Percentiles rank a stretch among this genome's conserved stretches.
Conservation (phyloP, 768 basidiomycete species). For the Strobilomyces confusus region DNA sequence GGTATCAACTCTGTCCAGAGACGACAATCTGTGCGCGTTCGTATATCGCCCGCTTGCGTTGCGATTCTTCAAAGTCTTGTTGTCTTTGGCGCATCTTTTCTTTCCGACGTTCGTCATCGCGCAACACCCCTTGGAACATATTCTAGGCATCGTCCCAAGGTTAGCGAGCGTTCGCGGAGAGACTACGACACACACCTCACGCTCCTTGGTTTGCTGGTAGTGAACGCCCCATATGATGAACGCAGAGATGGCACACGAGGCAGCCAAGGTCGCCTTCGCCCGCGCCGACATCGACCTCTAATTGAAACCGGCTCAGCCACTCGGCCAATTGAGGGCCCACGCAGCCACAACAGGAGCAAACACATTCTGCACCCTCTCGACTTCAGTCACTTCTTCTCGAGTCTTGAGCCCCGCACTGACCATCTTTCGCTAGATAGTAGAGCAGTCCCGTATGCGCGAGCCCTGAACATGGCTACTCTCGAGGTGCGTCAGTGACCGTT, state of each 20-base stretch:
- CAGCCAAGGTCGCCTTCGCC: conserved; percentile 72
- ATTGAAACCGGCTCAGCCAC: conserved; percentile 16
- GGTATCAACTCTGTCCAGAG: conserved; percentile 16
- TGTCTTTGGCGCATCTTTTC: conserved; percentile 69
- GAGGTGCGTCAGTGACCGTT: conserved; percentile 31
- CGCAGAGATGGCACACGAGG: conserved; percentile 58
- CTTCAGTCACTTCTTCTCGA: conserved; percentile 4
- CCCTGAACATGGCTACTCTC: conserved; percentile 36
- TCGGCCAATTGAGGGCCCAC: not conserved
- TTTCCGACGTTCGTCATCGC: conserved; percentile 78
- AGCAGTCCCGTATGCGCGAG: conserved; percentile 19
- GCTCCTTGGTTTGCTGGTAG: conserved; percentile 78
- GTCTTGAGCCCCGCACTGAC: too few species aligned
- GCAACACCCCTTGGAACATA: conserved; percentile 89
- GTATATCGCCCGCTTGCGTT: conserved; percentile 60
- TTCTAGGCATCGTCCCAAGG: conserved; percentile 44
- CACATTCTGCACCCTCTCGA: conserved; percentile 19
- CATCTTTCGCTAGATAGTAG: conserved; percentile 5
- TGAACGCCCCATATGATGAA: conserved; percentile 89
- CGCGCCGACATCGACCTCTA: conserved; percentile 50
- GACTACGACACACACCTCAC: conserved; percentile 48
- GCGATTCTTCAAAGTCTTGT: conserved; percentile 57
- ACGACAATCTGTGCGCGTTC: conserved; percentile 45
- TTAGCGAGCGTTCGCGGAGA: not conserved
- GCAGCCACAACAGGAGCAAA: conserved; percentile 39